phyloP scores from a whole-genome alignment of 2,329 filamentous ascomycete genomes.

The Harringtonia lauricola region DNA sequence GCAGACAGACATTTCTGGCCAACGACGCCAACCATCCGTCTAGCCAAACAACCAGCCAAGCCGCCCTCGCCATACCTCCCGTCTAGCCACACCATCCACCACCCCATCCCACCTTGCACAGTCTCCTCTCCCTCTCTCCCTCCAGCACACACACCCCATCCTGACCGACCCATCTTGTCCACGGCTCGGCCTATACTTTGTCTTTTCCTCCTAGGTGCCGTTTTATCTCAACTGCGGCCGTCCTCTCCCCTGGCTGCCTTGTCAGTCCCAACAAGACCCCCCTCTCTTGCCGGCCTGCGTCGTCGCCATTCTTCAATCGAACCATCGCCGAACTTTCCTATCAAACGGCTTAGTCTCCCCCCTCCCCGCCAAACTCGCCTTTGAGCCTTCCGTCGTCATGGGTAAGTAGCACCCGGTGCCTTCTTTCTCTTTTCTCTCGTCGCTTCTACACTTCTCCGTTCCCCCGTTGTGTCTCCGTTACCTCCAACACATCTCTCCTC shows the following conservation, averaged over 20 bases:
- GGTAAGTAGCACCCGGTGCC: conserved; percentile 5
- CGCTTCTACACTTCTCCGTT: background rate
- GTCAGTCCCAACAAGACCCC: background rate
- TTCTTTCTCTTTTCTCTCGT: background rate
- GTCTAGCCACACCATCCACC: background rate
- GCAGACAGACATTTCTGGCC: background rate
- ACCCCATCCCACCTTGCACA: background rate
- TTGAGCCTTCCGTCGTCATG: conserved; percentile 7
- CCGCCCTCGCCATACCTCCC: background rate
- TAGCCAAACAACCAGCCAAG: background rate
- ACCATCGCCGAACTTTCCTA: conserved; percentile 1
- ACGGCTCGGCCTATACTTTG: too few species aligned
- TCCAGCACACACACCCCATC: background rate
- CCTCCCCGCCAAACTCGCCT: conserved; percentile 1
- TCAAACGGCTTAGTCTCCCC: background rate
- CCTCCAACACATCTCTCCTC: background rate
- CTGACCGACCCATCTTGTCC: background rate
- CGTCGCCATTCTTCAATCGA: background rate
- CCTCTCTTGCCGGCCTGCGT: background rate
- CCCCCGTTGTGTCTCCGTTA: conserved; percentile 5
- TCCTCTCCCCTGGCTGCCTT: background rate
- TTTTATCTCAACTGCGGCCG: background rate
- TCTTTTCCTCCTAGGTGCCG: too few species aligned
- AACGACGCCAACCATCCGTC: background rate
- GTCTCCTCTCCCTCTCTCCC: background rate